These are phyloP conservation scores for Fagopyrum esculentum DNA, from an alignment of 148 eudicot species.

Conservation along the genomic window DNA sequence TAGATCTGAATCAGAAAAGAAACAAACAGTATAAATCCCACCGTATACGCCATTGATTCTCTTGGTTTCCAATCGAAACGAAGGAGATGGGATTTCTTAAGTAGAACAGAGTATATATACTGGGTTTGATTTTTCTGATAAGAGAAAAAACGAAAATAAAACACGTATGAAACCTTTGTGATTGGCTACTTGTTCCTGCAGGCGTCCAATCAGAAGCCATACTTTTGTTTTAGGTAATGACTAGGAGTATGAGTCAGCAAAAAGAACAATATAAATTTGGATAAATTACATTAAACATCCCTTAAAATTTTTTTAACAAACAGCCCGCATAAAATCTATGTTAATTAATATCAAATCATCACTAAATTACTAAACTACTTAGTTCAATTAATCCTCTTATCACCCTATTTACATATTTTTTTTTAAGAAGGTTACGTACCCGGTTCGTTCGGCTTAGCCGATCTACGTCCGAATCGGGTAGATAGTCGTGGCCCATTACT, in stretches of 20 bases:
- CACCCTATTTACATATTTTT: too few relatives aligned
- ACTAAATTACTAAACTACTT: too few relatives aligned
- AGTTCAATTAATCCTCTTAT: too few relatives aligned
- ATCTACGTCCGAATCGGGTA: too few relatives aligned
- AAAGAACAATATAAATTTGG: background rate
- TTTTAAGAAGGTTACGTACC: too few relatives aligned
- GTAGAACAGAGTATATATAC: background rate
- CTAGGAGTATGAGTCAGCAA: background rate
- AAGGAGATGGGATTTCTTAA: too few relatives aligned
- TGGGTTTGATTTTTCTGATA: background rate
- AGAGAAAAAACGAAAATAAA: background rate
- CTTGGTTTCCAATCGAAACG: background rate
- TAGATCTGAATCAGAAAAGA: conserved; percentile 7
- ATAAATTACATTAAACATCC: background rate
- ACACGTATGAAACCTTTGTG: background rate
- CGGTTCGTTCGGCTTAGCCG: too few relatives aligned
- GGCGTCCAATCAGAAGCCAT: background rate
- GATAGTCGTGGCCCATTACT: too few relatives aligned
- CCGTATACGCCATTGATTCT: conserved; percentile 9
- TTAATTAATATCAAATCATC: too few relatives aligned
- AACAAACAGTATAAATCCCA: background rate
- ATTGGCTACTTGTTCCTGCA: background rate
- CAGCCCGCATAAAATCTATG: background rate
- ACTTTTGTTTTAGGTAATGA: background rate
- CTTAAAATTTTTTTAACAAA: background rate